These are phyloP conservation scores for Neurospora crassa DNA, from an alignment of 2,329 filamentous ascomycete species.

Conservation along the genomic window DNA sequence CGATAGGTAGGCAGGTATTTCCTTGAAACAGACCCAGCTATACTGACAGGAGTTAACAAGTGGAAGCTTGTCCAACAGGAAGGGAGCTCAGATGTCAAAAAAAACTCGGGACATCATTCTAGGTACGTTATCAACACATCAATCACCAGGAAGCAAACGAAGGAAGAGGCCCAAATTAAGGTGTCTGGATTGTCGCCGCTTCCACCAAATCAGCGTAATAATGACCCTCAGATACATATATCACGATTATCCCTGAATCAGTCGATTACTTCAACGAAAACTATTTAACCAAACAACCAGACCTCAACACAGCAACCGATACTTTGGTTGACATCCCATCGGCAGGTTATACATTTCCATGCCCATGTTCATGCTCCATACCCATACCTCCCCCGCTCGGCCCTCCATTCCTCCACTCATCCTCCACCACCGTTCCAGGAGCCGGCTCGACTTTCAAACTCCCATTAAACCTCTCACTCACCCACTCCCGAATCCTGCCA, in stretches of 20 bases:
- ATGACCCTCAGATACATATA: not conserved
- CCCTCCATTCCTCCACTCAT: not conserved
- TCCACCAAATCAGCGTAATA: not conserved
- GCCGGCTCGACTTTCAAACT: not conserved
- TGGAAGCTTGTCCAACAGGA: not conserved
- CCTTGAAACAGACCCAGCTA: not conserved
- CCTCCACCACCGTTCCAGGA: not conserved
- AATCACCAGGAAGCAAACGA: not conserved
- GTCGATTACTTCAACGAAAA: not conserved
- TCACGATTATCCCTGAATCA: not conserved
- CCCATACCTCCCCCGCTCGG: not conserved
- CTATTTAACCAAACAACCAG: fast-evolving
- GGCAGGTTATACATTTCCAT: not conserved
- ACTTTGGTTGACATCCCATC: not conserved
- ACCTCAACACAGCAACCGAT: too few relatives aligned
- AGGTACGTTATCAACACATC: not conserved
- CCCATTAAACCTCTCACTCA: conserved; percentile 4
- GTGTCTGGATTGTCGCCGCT: not conserved
- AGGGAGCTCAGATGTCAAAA: too few relatives aligned
- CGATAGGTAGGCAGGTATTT: too few relatives aligned
- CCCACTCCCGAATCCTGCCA: conserved; percentile 5
- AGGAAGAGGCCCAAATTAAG: fast-evolving
- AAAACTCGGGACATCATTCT: too few relatives aligned
- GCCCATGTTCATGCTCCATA: too few relatives aligned
- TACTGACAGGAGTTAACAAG: not conserved